Percentiles rank a stretch among this genome's conserved stretches.
phyloP scores from a whole-genome alignment of 2,329 filamentous ascomycete species.

The Penicillium sp. region DNA sequence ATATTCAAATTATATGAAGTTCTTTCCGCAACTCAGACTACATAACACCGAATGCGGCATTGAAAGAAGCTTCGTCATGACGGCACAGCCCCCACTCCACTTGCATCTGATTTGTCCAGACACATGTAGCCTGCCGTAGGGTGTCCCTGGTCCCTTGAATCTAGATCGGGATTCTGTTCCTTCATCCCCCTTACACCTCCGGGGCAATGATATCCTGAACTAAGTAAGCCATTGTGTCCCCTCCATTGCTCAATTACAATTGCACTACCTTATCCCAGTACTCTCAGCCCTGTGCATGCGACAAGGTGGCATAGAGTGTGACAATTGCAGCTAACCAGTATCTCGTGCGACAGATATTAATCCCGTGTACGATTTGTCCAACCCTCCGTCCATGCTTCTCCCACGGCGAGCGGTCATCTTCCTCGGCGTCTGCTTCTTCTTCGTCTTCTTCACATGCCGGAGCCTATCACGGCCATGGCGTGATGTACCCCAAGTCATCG shows the following conservation, averaged over 20 bases:
- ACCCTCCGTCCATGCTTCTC: constrained; percentile 25
- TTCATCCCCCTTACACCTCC: background rate
- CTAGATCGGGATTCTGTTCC: background rate
- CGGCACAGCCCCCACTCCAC: background rate
- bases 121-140: background rate
- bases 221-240: background rate
- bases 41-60: background rate
- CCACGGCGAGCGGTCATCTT: constrained; percentile 27
- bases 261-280: background rate
- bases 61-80: constrained; percentile 4
- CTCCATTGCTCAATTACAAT: background rate
- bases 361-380: background rate
- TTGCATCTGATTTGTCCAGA: background rate
- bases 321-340: constrained; percentile 7
- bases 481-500: constrained; percentile 29
- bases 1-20: too few species aligned
- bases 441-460: constrained; percentile 24
- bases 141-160: background rate
- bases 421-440: constrained; percentile 28
- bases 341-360: constrained; percentile 10
- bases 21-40: background rate
- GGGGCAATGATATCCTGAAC: constrained; percentile 1
- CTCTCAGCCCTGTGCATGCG: background rate
- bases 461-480: constrained; percentile 30
- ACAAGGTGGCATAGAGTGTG: background rate